These are phyloP conservation scores for Candida tetrigidarum DNA, from an alignment of 1,139 yeast species.

Conservation along the genomic window DNA sequence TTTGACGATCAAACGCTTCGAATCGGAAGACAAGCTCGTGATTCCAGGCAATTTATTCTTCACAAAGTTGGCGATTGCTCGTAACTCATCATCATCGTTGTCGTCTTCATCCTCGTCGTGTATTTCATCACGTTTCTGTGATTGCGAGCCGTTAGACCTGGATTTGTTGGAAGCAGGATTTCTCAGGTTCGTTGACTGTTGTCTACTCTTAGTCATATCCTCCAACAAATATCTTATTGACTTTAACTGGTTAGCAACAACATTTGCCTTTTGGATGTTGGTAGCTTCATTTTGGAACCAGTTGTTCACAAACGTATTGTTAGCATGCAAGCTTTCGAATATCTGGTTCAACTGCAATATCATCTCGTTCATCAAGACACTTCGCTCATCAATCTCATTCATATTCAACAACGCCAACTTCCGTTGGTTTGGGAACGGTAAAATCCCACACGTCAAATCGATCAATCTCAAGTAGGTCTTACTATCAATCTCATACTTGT, in stretches of 20 bases:
- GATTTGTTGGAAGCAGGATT: background rate
- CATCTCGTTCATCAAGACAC: conserved; percentile 34
- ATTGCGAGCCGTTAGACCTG: background rate
- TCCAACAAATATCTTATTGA: conserved; percentile 60
- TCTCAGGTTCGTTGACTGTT: conserved; percentile 7
- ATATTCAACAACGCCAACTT: conserved; percentile 46
- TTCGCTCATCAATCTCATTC: conserved; percentile 37
- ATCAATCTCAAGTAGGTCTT: conserved; percentile 42
- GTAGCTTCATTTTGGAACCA: conserved; percentile 56
- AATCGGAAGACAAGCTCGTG: conserved; percentile 46
- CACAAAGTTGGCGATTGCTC: conserved; percentile 47
- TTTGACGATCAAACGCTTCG: conserved; percentile 59
- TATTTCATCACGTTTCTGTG: conserved; percentile 9
- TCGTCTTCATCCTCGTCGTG: conserved; percentile 31
- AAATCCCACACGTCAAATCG: conserved; percentile 60
- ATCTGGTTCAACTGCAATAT: conserved; percentile 38
- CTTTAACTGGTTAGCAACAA: conserved; percentile 64
- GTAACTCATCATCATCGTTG: conserved; percentile 50
- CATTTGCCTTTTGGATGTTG: conserved; percentile 56
- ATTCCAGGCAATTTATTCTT: conserved; percentile 51
- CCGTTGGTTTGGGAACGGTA: conserved; percentile 59
- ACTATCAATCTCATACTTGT: conserved; percentile 28
- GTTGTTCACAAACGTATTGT: conserved; percentile 41
- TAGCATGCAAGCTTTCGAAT: conserved; percentile 34
- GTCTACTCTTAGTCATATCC: conserved; percentile 41